Conservation (phyloP, 2,329 filamentous ascomycete species). For the Neofusicoccum sp. region DNA sequence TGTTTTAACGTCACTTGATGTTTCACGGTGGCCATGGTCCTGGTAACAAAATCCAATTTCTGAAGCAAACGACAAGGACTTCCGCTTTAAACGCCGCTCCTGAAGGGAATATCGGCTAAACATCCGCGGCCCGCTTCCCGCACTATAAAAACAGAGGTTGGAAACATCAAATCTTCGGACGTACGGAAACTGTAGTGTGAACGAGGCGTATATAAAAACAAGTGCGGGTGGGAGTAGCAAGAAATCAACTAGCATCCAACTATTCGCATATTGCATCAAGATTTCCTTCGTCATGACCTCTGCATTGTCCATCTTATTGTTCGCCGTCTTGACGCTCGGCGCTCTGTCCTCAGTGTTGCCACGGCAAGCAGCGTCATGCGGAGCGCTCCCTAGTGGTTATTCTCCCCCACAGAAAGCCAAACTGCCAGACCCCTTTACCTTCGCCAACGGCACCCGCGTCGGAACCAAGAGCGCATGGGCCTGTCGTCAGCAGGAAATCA, state of each 20-base stretch:
- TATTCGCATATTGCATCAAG: not conserved
- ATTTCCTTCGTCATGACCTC: not conserved
- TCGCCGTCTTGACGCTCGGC: not conserved
- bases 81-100: not conserved
- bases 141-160: not conserved
- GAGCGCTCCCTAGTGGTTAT: constrained; percentile 28
- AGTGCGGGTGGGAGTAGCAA: too few relatives aligned
- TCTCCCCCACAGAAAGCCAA: constrained; percentile 32
- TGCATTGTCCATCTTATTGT: not conserved
- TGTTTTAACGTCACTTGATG: not conserved
- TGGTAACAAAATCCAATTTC: not conserved
- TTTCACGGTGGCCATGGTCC: not conserved
- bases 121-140: not conserved
- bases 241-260: not conserved
- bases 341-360: not conserved
- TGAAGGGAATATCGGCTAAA: too few relatives aligned
- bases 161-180: not conserved
- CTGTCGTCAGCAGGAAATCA: constrained; percentile 39
- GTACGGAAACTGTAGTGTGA: not conserved
- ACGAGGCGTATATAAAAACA: not conserved
- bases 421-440: constrained; percentile 40
- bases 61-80: not conserved
- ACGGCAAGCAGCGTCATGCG: not conserved
- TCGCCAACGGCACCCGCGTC: constrained; percentile 36
- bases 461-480: constrained; percentile 35